Conservation (phyloP, 225 moss, liverwort and hornwort species). For the Pleurozium schreberi region DNA sequence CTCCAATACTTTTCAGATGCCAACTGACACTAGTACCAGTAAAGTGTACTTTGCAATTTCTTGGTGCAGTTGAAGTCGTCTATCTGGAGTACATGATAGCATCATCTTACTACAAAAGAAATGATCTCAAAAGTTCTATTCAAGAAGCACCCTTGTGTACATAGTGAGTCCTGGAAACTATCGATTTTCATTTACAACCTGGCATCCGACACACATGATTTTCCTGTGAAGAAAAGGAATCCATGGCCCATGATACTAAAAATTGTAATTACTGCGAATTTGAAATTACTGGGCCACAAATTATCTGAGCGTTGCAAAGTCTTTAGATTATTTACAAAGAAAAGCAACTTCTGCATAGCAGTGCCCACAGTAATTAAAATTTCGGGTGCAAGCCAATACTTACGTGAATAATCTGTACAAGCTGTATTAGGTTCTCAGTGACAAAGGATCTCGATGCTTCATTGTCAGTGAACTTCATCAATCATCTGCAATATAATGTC, state of each 20-base stretch:
- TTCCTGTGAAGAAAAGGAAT: not conserved
- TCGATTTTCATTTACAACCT: constrained; percentile 31
- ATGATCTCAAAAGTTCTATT: not conserved
- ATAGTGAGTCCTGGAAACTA: not conserved
- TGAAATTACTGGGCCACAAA: not conserved
- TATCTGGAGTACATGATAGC: not conserved
- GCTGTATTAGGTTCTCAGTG: constrained; percentile 45
- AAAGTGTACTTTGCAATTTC: not conserved
- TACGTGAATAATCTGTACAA: constrained; percentile 56
- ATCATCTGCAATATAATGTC: constrained; percentile 61
- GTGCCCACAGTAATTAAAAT: not conserved
- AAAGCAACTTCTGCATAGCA: not conserved
- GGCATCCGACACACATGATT: not conserved
- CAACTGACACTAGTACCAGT: not conserved
- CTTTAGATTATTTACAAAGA: not conserved
- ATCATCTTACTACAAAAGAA: not conserved
- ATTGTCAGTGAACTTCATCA: constrained; percentile 42
- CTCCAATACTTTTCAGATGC: not conserved
- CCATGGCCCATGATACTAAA: not conserved
- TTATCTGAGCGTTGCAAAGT: no score
- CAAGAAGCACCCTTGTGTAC: not conserved
- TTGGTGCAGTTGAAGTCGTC: not conserved
- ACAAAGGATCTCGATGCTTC: constrained; percentile 56
- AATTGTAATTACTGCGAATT: not conserved
- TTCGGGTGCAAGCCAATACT: not conserved